phyloP scores from a whole-genome alignment of 2,329 filamentous ascomycete species.

The Aureobasidium lini region DNA sequence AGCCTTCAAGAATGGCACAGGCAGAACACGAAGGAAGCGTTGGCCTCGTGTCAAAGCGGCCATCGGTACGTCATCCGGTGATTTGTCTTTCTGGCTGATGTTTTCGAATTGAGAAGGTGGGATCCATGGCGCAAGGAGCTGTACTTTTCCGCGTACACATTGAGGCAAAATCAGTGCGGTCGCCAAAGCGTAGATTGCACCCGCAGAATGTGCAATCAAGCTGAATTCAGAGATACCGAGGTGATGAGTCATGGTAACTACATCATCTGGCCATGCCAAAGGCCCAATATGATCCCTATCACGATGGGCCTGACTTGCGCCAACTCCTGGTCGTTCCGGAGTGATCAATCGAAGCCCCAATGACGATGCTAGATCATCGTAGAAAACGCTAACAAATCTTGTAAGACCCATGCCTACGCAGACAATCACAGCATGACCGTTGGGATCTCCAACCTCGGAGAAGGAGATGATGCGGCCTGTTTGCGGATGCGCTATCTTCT shows the following conservation, averaged over 20 bases:
- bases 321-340: constrained; percentile 86
- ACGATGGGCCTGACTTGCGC: constrained; percentile 78
- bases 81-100: constrained; percentile 42
- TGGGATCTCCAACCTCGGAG: constrained; percentile 88
- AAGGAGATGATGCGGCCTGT: constrained; percentile 88
- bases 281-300: constrained; percentile 73
- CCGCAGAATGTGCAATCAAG: constrained; percentile 89
- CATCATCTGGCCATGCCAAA: constrained; percentile 88
- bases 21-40: constrained; percentile 79
- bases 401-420: constrained; percentile 98
- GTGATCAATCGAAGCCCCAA: constrained; percentile 87
- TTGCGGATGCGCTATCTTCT: constrained; percentile 78
- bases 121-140: constrained; percentile 93
- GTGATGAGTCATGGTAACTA: constrained; percentile 85
- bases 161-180: constrained; percentile 94
- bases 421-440: constrained; percentile 87
- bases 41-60: constrained; percentile 88
- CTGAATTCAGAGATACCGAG: constrained; percentile 94
- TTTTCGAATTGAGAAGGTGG: constrained; percentile 87
- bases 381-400: constrained; percentile 92
- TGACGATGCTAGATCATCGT: constrained; percentile 86
- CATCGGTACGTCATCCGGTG: constrained; percentile 48
- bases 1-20: constrained; percentile 83
- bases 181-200: constrained; percentile 94
- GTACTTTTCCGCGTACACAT: constrained; percentile 87